Evolutionary conservation across 257 asterid species (phyloP), one percentile per base, ranked within the genome.

Genomic region (Forsythia viridissima): DNA sequence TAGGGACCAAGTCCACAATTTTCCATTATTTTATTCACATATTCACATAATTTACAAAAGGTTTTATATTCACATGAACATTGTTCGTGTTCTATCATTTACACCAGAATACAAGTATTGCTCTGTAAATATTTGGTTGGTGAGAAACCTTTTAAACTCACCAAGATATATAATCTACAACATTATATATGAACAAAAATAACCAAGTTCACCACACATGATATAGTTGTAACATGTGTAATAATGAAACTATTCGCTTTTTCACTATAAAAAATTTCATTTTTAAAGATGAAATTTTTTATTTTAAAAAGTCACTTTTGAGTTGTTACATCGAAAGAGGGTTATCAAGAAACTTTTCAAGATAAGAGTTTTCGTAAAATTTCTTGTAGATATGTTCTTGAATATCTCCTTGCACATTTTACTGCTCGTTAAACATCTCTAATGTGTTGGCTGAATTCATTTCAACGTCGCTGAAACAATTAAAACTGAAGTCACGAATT

Each of bases 401-500:
- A 18, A 16, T 55, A 55, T 55, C 8, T 52, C 30, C 10, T n/a
- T 6, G 24, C 11, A 55, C 20, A 44, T 55, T n/a, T 55, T 21
- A 55, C 65, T 55, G 65, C 16, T 76, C 71, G 16, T 41, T 80
- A 21, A 75, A 80, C 81, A 39, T 73, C 75, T 75, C 84, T 51
- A 81, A 36, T 10, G 81, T 71, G 83, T 71, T 78, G 21, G 85
- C 38, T 63, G 79, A 76, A 71, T 81, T 84, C 77, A 81, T 78
- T 40, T 87, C 89, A 46, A 77, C 59, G 15, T 83, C 77, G n/a
- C 57, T 6, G 57, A 48, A 48, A 48, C 57, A 48, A 13, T 13
- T n/a, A 30, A 87, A 63, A 3, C 85, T 88, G 73, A 81, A 87
- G 72, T 87, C 90, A 72, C 80, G 87, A 40, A 84, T 71, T 4